Evolutionary conservation across 306 rosid species (phyloP), one percentile per base, ranked within the genome.

Genomic region (Vicia faba): DNA sequence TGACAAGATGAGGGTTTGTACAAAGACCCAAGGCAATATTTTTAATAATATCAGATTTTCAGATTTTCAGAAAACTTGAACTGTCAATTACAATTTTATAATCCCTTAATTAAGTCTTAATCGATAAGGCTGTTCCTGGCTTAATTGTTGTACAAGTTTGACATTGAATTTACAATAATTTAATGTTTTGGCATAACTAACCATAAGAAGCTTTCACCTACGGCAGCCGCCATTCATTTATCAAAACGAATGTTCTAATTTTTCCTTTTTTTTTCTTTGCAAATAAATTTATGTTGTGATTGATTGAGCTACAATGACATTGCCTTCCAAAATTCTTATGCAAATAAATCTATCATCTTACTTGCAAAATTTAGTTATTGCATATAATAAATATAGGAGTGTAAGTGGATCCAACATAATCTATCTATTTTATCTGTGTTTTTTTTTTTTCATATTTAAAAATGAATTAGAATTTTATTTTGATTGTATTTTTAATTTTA

Each of bases 131-230:
- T n/a, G 35, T 46, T 60, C 51, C 41, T 59, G 38, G 7, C 2
- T 61, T 48, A 45, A 60, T 48, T 61, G 61, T 31, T 35, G 19
- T 13, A 31, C 75, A 71, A 71, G 38, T 71, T 71, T 60, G 60
- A 71, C 41, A 35, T 50, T 35, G 1, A 36, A 41, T 19, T 51
- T 20, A 51, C 11, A 9, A 51, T 54, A 54, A 50, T 50, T 50
- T 51, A 51, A 51, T 51, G 31, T 20, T 51, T 51, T 20, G 33
- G 29, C 11, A 38, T 61, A 61, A 62, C 38, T 23, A 62, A 62
- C 20, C n/a, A 5, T 3, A 18, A 61, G 67, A 20, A 40, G 67
- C 33, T 13, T 26, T 55, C 46, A 2, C 36, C 35, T 3, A 4
- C 3, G 23, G 33, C 12, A 61, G 66, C 49, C 65, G 16, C 11